Evolutionary conservation across 164 flowering plant species (phyloP), one percentile per base, ranked within the genome.

Genomic region (Kingdonia uniflora): DNA sequence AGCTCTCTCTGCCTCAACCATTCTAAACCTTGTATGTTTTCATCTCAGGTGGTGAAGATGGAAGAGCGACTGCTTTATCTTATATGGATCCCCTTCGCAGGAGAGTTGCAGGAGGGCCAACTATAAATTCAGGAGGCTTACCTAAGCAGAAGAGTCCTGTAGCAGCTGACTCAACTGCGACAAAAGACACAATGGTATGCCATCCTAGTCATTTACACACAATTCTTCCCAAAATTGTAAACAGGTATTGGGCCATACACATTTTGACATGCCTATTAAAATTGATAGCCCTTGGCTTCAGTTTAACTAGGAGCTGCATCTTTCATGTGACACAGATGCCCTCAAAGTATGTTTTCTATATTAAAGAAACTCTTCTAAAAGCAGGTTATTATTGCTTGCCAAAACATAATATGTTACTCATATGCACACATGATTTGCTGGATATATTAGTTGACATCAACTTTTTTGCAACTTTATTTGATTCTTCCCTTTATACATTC

Each of bases 131-230:
- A 44, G 84, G 77, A 61, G 73, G 65, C 71, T 60, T 83, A 39
- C 66, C 80, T 20, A 87, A 73, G 68, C 90, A 83, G 64, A 91
- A 85, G 57, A 66, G 65, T 65, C 85, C 86, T 24, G 80, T 66
- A 63, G 63, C 77, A 45, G 78, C 61, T 71, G 95, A 82, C 65
- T 51, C 79, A 20, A 19, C 71, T 43, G 51, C 54, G 15, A 19
- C 70, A 11, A 90, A 75, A 69, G 95, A 90, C 37, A 60, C 72
- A 21, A 49, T 66, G 72, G 95, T 85, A 47, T 64, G 77, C 54
- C 14, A 11, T 3, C 21, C 45, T 53, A 23, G 19, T 40, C 6
- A 20, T 53, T 19, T 16, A 17, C 17, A 44, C 48, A 13, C 16
- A 19, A 10, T 11, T 44, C 22, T 44, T 44, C 10, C 20, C 10